Percentiles rank a stretch among this genome's conserved stretches.
These are phyloP conservation scores for Maudiozyma humilis DNA, from an alignment of 1,139 yeast genomes.

Conservation along the genomic window DNA sequence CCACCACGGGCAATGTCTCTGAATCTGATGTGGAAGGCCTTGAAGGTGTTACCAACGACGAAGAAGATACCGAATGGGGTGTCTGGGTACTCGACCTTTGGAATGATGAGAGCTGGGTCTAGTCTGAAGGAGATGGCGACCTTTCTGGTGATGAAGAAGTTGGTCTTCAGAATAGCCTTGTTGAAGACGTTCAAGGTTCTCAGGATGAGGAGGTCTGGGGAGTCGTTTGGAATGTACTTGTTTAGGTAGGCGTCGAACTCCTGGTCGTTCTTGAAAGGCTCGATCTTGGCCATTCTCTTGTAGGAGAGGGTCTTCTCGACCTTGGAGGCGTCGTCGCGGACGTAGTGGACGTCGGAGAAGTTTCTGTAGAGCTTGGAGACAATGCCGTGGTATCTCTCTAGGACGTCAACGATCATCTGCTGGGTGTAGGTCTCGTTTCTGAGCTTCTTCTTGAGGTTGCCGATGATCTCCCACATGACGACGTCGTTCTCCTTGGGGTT, in stretches of 20 bases:
- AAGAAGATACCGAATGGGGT: constrained; percentile 92
- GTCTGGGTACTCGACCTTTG: constrained; percentile 79
- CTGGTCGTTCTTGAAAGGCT: constrained; percentile 65
- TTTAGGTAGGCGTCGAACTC: constrained; percentile 65
- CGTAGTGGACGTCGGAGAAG: constrained; percentile 87
- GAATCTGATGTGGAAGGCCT: constrained; percentile 96
- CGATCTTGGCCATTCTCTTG: constrained; percentile 73
- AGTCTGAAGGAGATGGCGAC: constrained; percentile 91
- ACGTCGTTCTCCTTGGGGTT: constrained; percentile 23
- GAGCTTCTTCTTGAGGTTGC: constrained; percentile 76
- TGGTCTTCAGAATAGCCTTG: constrained; percentile 82
- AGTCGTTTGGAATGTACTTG: constrained; percentile 67
- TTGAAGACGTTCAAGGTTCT: constrained; percentile 79
- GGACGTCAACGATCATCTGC: constrained; percentile 69
- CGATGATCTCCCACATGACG: constrained; percentile 65
- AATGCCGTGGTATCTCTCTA: constrained; percentile 61
- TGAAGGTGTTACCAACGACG: constrained; percentile 90
- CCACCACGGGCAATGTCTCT: constrained; percentile 98
- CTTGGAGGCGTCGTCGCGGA: constrained; percentile 38
- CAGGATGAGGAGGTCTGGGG: constrained; percentile 70
- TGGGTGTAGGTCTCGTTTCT: constrained; percentile 92
- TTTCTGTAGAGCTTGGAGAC: constrained; percentile 81
- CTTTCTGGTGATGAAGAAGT: constrained; percentile 88
- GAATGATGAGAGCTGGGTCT: constrained; percentile 71
- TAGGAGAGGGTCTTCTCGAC: constrained; percentile 80